phyloP scores from a whole-genome alignment of 2,329 filamentous ascomycete genomes.

The Clarireedia sp. region DNA sequence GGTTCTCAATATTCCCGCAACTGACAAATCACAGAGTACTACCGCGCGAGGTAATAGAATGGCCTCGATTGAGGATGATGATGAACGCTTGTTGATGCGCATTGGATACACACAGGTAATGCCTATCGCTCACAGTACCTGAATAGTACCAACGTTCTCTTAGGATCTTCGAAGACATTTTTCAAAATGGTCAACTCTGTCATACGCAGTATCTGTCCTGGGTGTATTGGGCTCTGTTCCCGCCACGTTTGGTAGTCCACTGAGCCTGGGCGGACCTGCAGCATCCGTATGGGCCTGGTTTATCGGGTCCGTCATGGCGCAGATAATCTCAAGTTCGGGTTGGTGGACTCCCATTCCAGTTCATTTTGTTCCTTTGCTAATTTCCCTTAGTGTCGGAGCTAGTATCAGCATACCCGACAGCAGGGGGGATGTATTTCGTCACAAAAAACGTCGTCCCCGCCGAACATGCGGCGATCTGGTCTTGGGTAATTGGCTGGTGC shows the following conservation, averaged over 20 bases:
- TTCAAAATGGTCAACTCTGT: conserved; percentile 58
- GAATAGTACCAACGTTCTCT: neutral
- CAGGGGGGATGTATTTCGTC: conserved; percentile 61
- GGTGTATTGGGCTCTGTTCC: conserved; percentile 59
- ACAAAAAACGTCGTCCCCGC: conserved; percentile 56
- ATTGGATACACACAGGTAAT: conserved; percentile 57
- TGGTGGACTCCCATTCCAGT: conserved; percentile 2
- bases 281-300: conserved; percentile 61
- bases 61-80: conserved; percentile 48
- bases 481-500: conserved; percentile 61
- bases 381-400: conserved; percentile 47
- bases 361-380: conserved; percentile 1
- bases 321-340: conserved; percentile 55
- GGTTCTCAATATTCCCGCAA: neutral
- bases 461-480: conserved; percentile 53
- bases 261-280: conserved; percentile 51
- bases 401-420: conserved; percentile 59
- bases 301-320: conserved; percentile 55
- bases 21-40: neutral
- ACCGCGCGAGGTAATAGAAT: conserved; percentile 24
- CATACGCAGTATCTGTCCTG: conserved; percentile 58
- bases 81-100: conserved; percentile 50
- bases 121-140: neutral
- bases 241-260: conserved; percentile 51
- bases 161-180: conserved; percentile 56